These are phyloP conservation scores for Phytopythium mirpurense DNA, from an alignment of 352 stramenopile species.

Conservation along the genomic window DNA sequence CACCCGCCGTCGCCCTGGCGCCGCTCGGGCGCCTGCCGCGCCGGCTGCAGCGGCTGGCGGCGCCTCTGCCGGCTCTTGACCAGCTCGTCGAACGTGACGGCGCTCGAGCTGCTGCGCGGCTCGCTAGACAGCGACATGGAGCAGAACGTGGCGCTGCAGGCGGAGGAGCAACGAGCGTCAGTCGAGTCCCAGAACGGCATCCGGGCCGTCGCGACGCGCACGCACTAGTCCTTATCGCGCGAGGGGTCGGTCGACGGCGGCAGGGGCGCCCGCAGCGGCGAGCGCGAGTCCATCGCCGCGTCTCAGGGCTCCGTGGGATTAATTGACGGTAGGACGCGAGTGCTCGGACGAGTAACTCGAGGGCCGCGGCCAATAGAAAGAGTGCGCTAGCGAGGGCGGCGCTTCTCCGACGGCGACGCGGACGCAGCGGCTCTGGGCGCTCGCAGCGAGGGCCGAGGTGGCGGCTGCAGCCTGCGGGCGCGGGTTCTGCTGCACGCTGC, in stretches of 20 bases:
- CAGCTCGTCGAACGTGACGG: constrained; percentile 23
- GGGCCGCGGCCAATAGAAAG: too few species aligned
- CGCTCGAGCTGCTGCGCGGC: constrained; percentile 27
- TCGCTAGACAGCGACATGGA: constrained; percentile 61
- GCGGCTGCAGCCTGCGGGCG: too few species aligned
- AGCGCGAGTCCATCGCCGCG: constrained; percentile 13
- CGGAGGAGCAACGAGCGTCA: background rate
- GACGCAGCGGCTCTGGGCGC: too few species aligned
- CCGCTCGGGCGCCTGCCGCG: background rate
- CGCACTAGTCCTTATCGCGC: constrained; percentile 29
- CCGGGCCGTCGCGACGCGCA: constrained; percentile 5
- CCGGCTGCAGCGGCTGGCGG: constrained; percentile 5
- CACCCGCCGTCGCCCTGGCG: too few species aligned
- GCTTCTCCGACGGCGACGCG: too few species aligned
- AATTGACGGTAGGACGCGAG: too few species aligned
- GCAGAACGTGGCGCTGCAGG: constrained; percentile 41
- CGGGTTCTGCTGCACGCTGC: too few species aligned
- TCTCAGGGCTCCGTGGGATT: background rate
- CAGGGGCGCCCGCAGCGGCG: constrained; percentile 17
- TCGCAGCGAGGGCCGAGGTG: too few species aligned
- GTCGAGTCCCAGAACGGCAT: constrained; percentile 3
- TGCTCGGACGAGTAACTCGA: too few species aligned
- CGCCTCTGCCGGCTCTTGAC: constrained; percentile 13
- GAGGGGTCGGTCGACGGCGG: constrained; percentile 17
- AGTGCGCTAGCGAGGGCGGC: too few species aligned